phyloP scores from a whole-genome alignment of 2,329 filamentous ascomycete genomes.

The Polychaeton citri region DNA sequence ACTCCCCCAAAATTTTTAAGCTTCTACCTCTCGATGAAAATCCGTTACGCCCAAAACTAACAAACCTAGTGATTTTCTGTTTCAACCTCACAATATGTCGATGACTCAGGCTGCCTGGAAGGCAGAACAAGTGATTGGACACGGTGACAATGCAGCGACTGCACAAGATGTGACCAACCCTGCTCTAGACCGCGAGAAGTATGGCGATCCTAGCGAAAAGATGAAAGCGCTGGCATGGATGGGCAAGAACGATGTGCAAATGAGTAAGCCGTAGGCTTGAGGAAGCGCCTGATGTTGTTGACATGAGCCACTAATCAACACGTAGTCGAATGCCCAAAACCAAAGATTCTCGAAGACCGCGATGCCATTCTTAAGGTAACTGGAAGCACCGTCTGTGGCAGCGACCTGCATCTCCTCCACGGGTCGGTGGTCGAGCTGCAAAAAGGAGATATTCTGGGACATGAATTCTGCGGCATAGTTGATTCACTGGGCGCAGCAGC shows the following conservation, averaged over 20 bases:
- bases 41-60: no score
- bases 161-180: slow-evolving; percentile 59
- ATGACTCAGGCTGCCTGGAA: slow-evolving; percentile 53
- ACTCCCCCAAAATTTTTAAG: no score
- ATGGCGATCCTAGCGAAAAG: slow-evolving; percentile 41
- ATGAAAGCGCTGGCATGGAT: slow-evolving; percentile 74
- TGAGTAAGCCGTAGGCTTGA: slow-evolving; percentile 32
- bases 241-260: slow-evolving; percentile 64
- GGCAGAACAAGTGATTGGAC: slow-evolving; percentile 55
- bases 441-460: slow-evolving; percentile 39
- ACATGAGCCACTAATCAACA: slow-evolving; percentile 16
- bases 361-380: slow-evolving; percentile 76
- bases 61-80: no score
- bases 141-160: slow-evolving; percentile 50
- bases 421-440: slow-evolving; percentile 34
- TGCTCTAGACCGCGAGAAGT: slow-evolving; percentile 32
- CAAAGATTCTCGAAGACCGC: slow-evolving; percentile 55
- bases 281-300: no score
- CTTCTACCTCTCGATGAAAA: no score
- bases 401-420: slow-evolving; percentile 45
- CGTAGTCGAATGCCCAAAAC: slow-evolving; percentile 50
- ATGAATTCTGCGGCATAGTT: slow-evolving; percentile 40
- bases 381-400: slow-evolving; percentile 48
- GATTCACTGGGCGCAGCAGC: slow-evolving; percentile 32
- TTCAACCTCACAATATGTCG: slow-evolving; percentile 19